Evolutionary conservation across 768 basidiomycete genomes (phyloP), one percentile per base, ranked within the genome.

Genomic region (Agaricus bisporus): DNA sequence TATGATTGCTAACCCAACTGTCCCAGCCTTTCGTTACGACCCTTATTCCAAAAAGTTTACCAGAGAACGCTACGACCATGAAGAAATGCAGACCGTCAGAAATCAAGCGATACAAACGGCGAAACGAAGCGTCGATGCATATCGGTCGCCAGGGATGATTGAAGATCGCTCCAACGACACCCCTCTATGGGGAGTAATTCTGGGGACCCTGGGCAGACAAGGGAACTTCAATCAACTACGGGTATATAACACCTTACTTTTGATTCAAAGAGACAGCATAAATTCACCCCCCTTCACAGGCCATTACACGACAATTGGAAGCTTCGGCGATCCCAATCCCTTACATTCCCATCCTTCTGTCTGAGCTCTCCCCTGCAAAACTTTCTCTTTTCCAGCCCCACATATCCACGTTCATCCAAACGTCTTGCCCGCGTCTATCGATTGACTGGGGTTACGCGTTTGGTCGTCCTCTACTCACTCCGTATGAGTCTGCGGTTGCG

Each of bases 361-460:
- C 97, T 7, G 97, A 99, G 66, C 76, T 98, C n/a, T 97, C 94
- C 0, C 97, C 97, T 0, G 86, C 90, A 4, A 99, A 98, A 65
- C 78, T 98, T 29, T 77, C 88, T 4, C 74, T 98, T 3, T 89
- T 99, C 67, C 75, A 78, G 43, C 81, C 83, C 0, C 81, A 92
- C 56, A 79, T 98, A 59, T 85, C 90, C 2, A 84, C 89, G 0
- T 98, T 98, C 66, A 81, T 98, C 15, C 97, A 98, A 66, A 99
- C 97, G 1, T 91, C 94, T 0, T 98, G 97, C 67, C 97, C 97
- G 3, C 83, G 97, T 22, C 73, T 99, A 49, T 94, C 91, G 15
- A 98, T 98, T 54, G 97, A 99, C 64, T 99, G 97, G 97, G 97
- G 97, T 3, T 95, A 95, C 63, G 97, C 95, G 1, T 99, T 99